A percentile compares a stretch with the other conserved stretches of the same genome.
Conservation (phyloP, 2,329 filamentous ascomycete species). For the Corynespora cassiicola region DNA sequence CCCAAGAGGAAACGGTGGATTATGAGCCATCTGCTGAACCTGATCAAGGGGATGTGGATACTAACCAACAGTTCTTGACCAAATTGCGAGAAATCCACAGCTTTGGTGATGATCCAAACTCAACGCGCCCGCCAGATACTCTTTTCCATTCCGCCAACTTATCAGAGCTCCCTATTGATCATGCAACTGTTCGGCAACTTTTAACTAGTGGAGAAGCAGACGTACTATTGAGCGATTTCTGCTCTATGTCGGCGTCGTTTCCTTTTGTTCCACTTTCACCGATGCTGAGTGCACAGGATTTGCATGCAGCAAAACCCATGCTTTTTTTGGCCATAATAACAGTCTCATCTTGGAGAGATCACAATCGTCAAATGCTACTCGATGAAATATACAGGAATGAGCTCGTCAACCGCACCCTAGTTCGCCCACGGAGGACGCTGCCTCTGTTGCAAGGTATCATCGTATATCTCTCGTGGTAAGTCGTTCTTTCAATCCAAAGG, state of each 20-base stretch:
- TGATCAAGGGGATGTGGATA: constrained; percentile 18
- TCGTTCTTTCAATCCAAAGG: not conserved
- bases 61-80: constrained; percentile 30
- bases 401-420: constrained; percentile 40
- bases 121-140: constrained; percentile 13
- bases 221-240: constrained; percentile 29
- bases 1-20: too few species aligned
- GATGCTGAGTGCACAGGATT: constrained; percentile 16
- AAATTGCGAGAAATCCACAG: constrained; percentile 32
- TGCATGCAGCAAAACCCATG: constrained; percentile 36
- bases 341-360: constrained; percentile 35
- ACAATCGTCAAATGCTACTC: constrained; percentile 30
- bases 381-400: constrained; percentile 35
- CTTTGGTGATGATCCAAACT: constrained; percentile 23
- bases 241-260: constrained; percentile 33
- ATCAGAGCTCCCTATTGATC: constrained; percentile 28
- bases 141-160: constrained; percentile 21
- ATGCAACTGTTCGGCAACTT: constrained; percentile 24
- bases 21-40: constrained; percentile 14
- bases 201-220: constrained; percentile 34
- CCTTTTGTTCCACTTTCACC: constrained; percentile 37
- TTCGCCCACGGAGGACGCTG: constrained; percentile 32
- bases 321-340: constrained; percentile 38
- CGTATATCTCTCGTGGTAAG: constrained; percentile 41
- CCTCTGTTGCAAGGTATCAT: constrained; percentile 40